Evolutionary conservation across 1,284 basidiomycete genomes (phyloP).

Genomic region (Papiliotrema fonsecae): DNA sequence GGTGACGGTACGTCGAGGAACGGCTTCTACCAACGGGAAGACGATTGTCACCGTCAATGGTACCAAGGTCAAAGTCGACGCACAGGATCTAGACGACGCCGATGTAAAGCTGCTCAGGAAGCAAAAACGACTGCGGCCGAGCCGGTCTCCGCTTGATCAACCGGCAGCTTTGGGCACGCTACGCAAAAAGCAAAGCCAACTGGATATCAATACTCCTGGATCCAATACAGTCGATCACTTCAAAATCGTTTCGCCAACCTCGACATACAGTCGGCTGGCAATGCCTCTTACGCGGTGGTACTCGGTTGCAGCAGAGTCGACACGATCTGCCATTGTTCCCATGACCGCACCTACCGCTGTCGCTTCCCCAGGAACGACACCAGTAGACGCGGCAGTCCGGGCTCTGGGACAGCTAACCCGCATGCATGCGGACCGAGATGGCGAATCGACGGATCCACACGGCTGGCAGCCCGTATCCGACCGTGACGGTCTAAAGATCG

Average conservation of each 20-base stretch:
- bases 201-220: conserved; percentile 14
- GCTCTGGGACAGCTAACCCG: conserved; percentile 72
- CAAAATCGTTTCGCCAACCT: conserved; percentile 16
- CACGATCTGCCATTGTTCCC: conserved; percentile 39
- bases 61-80: conserved; percentile 75
- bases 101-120: conserved; percentile 79
- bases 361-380: conserved; percentile 44
- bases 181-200: conserved; percentile 48
- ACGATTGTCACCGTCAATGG: conserved; percentile 90
- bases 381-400: conserved; percentile 71
- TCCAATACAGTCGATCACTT: conserved; percentile 6
- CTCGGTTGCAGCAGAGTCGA: conserved; percentile 62
- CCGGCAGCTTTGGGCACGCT: conserved; percentile 73
- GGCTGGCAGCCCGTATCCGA: conserved; percentile 80
- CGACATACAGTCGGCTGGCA: conserved; percentile 19
- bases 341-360: conserved; percentile 40
- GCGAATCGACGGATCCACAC: conserved; percentile 51
- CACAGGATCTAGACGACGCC: conserved; percentile 82
- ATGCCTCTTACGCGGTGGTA: conserved; percentile 64
- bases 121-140: conserved; percentile 80
- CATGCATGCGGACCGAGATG: conserved; percentile 60
- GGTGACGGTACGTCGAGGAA: conserved; percentile 66
- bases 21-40: conserved; percentile 51
- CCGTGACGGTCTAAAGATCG: conserved; percentile 68
- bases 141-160: conserved; percentile 84